Base-by-base conservation (phyloP, 2,329 filamentous ascomycete genomes). In the Penicillium sp. region DNA sequence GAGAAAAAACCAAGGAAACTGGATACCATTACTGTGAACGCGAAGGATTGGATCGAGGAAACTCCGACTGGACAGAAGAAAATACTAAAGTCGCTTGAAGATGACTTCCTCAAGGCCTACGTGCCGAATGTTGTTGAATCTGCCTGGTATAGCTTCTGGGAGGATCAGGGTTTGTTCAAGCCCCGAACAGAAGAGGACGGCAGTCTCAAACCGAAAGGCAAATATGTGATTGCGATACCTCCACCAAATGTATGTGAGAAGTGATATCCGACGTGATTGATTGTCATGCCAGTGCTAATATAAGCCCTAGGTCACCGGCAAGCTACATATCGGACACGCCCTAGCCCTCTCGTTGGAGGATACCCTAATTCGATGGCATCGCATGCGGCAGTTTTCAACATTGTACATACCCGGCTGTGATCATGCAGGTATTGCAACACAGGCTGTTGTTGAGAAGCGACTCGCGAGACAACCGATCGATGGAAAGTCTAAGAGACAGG, bases 401-500 rank as follows among this genome's bases (percentile, higher is more conserved):
- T 78, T 96, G 14, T 97, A 89, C 84, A 76, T 97, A 44, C 93
- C 92, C 1, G 92, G 92, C 46, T 96, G 91, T 74, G 94, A 99
- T 70, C 94, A 99, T 72, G 94, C 94, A 26, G 92, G 94, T 78
- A 97, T 99, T 63, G 91, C 91, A 2, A 97, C 94, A 3, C 94
- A 99, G 76, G 91, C 84, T 62, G 93, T 99, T 48, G 93, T 99
- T 49, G 94, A 99, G 79, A 97, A 96, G 74, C 96, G 95, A 89
- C 82, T 97, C 11, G 34, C 34, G 7, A 37, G 10, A 19, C 34
- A 37, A 9, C 34, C 34, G 7, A 37, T 37, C 11, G 16, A 21
- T 95, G 89, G 88, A 88, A 90, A 74, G 84, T 84, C 54, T 84
- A 96, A 73, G 83, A 89, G 70, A 92, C 95, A 81, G 96, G 92